Conservation (phyloP, 192 early-diverging fungal genomes). For the Kappamyces sp. region DNA sequence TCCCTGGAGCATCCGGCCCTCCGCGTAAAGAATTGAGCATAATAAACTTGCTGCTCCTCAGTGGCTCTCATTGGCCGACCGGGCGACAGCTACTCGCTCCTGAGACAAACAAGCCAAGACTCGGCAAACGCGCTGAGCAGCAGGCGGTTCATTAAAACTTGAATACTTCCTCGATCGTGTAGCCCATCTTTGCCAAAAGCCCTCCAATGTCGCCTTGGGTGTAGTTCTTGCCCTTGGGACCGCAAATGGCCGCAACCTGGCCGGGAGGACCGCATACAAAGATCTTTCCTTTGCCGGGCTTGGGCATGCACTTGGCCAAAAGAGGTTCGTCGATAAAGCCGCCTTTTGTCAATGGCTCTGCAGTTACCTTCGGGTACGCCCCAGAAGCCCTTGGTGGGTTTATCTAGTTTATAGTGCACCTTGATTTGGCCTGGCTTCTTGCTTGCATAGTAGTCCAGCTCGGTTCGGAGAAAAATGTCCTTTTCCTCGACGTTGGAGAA, state of each 20-base stretch:
- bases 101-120: too few species aligned
- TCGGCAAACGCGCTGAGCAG: too few species aligned
- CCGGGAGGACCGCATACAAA: conserved; percentile 54
- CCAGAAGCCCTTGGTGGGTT: conserved; percentile 32
- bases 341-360: conserved; percentile 60
- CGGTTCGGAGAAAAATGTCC: conserved; percentile 62
- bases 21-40: too few species aligned
- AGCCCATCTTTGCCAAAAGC: conserved; percentile 40
- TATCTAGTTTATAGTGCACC: conserved; percentile 62
- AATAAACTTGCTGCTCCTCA: too few species aligned
- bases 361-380: neutral
- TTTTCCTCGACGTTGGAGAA: conserved; percentile 66
- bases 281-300: conserved; percentile 45
- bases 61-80: too few species aligned
- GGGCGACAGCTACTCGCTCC: too few species aligned
- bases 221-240: conserved; percentile 73
- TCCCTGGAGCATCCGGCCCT: too few species aligned
- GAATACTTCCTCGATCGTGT: conserved; percentile 32
- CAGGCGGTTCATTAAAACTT: conserved; percentile 30
- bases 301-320: conserved; percentile 64
- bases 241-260: conserved; percentile 70
- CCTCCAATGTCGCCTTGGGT: conserved; percentile 46
- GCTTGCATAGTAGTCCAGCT: conserved; percentile 54
- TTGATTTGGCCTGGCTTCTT: conserved; percentile 58
- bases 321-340: conserved; percentile 73